phyloP scores from a whole-genome alignment of 2,329 filamentous ascomycete species.

The Gaeumannomyces tritici region DNA sequence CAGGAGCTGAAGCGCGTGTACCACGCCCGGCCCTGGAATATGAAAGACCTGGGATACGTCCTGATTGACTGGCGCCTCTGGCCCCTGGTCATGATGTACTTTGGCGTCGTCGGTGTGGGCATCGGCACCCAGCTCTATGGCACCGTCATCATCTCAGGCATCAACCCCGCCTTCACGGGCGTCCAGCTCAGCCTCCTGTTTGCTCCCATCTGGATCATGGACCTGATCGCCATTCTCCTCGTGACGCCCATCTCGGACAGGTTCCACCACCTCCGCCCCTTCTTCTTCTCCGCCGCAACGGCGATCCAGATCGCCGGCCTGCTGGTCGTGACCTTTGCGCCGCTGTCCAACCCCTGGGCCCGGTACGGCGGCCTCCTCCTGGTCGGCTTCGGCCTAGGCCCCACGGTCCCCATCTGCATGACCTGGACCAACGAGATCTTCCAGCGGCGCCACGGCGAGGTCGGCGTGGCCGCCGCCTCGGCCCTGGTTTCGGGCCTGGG shows the following conservation, averaged over 20 bases:
- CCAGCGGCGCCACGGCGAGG: conserved; percentile 79
- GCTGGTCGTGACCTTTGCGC: conserved; percentile 66
- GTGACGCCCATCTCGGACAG: conserved; percentile 80
- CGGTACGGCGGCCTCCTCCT: conserved; percentile 83
- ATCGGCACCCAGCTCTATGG: conserved; percentile 86
- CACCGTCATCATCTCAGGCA: conserved; percentile 74
- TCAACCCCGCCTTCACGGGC: conserved; percentile 62
- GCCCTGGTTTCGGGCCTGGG: conserved; percentile 81
- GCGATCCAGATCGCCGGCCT: conserved; percentile 76
- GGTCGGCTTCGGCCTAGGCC: conserved; percentile 82
- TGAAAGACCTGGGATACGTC: conserved; percentile 60
- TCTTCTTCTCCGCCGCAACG: conserved; percentile 71
- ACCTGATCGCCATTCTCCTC: conserved; percentile 76
- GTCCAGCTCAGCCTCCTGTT: conserved; percentile 74
- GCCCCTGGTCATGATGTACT: conserved; percentile 85
- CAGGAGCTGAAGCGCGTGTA: conserved; percentile 75
- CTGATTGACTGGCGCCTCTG: conserved; percentile 81
- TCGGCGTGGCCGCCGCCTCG: conserved; percentile 78
- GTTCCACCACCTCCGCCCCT: conserved; percentile 68
- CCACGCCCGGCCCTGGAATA: conserved; percentile 61
- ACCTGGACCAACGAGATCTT: conserved; percentile 89
- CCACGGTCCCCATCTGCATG: conserved; percentile 89
- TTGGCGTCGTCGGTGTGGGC: conserved; percentile 85
- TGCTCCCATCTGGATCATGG: conserved; percentile 91
- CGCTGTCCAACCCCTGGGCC: conserved; percentile 59